These are phyloP conservation scores for Athelia sp. DNA, from an alignment of 1,284 basidiomycete species.

Conservation along the genomic window DNA sequence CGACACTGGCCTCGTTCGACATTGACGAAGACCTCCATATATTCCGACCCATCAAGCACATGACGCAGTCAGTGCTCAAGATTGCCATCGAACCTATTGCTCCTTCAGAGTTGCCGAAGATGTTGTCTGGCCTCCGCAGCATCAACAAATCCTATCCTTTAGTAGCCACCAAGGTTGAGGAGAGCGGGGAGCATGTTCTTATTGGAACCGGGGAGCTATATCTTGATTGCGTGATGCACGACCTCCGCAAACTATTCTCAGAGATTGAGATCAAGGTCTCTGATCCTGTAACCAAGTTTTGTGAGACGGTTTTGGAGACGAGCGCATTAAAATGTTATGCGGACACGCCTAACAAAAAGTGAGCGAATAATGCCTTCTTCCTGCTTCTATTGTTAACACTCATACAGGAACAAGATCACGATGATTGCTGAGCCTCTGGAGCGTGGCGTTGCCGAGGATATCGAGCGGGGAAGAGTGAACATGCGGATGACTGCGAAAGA, in stretches of 20 bases:
- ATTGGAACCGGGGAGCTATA: slow-evolving; percentile 97
- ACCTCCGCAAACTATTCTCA: slow-evolving; percentile 86
- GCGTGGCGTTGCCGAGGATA: slow-evolving; percentile 89
- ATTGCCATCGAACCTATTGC: slow-evolving; percentile 98
- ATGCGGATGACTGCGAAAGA: slow-evolving; percentile 94
- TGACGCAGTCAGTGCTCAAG: slow-evolving; percentile 97
- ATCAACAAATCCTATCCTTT: slow-evolving; percentile 98
- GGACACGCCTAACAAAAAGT: slow-evolving; percentile 99
- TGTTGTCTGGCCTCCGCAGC: slow-evolving; percentile 94
- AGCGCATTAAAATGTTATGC: slow-evolving; percentile 98
- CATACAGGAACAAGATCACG: slow-evolving; percentile 86
- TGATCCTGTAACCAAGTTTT: slow-evolving; percentile 97
- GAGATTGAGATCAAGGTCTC: slow-evolving; percentile 99
- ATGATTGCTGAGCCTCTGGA: slow-evolving; percentile 98
- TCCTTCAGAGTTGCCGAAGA: slow-evolving; percentile 97
- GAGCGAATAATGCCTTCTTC: slow-evolving; percentile 19
- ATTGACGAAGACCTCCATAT: slow-evolving; percentile 87
- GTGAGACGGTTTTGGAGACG: slow-evolving; percentile 98
- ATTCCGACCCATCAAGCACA: slow-evolving; percentile 92
- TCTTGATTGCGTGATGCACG: slow-evolving; percentile 96
- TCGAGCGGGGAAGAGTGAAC: slow-evolving; percentile 86
- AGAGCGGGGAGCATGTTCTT: slow-evolving; percentile 96
- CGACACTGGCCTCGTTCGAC: slow-evolving; percentile 75
- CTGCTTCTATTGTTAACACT: slow-evolving; percentile 10
- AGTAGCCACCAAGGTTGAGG: slow-evolving; percentile 93